Evolutionary conservation across 2,329 filamentous ascomycete genomes (phyloP).

Genomic region (Colletotrichum higginsianum): DNA sequence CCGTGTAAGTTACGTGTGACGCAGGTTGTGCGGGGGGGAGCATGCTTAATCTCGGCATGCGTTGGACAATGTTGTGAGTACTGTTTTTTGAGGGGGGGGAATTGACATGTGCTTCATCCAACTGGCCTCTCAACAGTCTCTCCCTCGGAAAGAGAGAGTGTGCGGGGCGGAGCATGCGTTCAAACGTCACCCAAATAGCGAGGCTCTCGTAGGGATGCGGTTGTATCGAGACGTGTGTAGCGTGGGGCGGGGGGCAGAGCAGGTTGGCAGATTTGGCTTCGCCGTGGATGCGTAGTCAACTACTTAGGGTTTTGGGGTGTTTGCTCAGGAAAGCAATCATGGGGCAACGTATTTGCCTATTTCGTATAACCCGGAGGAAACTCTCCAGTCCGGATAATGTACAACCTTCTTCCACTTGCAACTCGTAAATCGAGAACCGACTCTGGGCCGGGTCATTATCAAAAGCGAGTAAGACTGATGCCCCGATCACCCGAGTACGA

Average conservation of each 20-base stretch:
- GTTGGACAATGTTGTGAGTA: neutral
- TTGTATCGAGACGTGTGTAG: neutral
- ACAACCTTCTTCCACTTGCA: neutral
- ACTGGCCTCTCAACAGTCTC: neutral
- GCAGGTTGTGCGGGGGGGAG: constrained; percentile 14
- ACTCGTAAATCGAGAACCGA: neutral
- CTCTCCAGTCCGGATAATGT: neutral
- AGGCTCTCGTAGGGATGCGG: neutral
- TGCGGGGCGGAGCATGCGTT: constrained; percentile 15
- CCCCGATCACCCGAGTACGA: neutral
- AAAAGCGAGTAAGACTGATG: neutral
- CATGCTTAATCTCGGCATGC: constrained; percentile 32
- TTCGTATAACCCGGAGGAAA: neutral
- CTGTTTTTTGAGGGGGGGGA: neutral
- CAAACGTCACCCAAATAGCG: neutral
- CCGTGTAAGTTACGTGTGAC: constrained; percentile 6
- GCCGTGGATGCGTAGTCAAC: constrained; percentile 2
- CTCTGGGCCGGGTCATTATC: neutral
- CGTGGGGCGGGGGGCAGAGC: neutral
- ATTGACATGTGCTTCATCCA: constrained; percentile 28
- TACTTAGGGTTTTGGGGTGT: neutral
- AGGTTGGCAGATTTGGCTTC: neutral
- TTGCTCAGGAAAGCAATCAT: neutral
- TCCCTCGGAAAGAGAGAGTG: neutral
- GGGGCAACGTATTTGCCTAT: neutral